Conservation (phyloP, 345 rosid genomes). For the Salix suchowensis region DNA sequence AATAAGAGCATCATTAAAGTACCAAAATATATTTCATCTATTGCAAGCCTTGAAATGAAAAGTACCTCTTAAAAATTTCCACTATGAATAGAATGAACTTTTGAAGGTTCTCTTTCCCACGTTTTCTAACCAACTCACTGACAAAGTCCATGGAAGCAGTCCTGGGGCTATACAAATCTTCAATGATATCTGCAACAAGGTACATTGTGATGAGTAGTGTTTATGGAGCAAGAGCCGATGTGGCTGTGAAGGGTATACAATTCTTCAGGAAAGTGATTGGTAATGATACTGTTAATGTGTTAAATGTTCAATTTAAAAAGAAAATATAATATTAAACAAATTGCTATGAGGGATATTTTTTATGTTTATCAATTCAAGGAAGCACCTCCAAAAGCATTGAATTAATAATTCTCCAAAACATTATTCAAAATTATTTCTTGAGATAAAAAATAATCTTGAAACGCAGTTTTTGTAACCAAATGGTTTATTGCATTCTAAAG, state of each 20-base stretch:
- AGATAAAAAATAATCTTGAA: background rate
- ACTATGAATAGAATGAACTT: slow-evolving; percentile 52
- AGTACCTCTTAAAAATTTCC: slow-evolving; percentile 21
- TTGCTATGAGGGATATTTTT: background rate
- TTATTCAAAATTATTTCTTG: background rate
- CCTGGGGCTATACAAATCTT: slow-evolving; percentile 96
- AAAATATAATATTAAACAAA: background rate
- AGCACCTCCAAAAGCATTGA: background rate
- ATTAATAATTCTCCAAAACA: background rate
- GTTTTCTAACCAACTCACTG: slow-evolving; percentile 90
- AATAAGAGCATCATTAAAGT: slow-evolving; percentile 3
- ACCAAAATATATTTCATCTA: background rate
- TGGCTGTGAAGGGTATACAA: background rate
- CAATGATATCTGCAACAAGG: slow-evolving; percentile 77
- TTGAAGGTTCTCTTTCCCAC: slow-evolving; percentile 87
- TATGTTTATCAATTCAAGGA: background rate
- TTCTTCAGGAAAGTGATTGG: background rate
- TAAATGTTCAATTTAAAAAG: background rate
- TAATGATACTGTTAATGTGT: background rate
- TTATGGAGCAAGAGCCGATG: background rate
- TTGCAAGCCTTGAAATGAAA: background rate
- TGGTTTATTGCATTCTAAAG: background rate
- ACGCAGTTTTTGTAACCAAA: background rate
- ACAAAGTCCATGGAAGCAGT: slow-evolving; percentile 99
- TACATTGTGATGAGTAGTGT: slow-evolving; percentile 11